Percentiles rank a stretch among this genome's conserved stretches.
phyloP scores from a whole-genome alignment of 169 alveolate genomes.

The Blepharisma undulans region DNA sequence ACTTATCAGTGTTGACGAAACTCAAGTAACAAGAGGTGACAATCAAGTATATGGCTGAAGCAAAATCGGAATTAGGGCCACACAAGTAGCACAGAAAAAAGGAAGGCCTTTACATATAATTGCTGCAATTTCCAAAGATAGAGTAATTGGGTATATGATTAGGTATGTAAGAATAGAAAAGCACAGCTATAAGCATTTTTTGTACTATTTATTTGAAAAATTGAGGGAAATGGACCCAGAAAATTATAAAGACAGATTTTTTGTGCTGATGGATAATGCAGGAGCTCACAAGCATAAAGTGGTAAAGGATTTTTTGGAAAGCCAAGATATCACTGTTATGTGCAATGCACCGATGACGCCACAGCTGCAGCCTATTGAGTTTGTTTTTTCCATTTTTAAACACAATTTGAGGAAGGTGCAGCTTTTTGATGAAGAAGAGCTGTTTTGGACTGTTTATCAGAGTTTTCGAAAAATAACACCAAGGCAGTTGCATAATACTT shows the following conservation, averaged over 20 bases:
- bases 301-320: background rate
- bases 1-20: conserved; percentile 20
- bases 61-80: background rate
- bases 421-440: background rate
- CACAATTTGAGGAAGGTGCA: background rate
- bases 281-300: background rate
- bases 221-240: conserved; percentile 14
- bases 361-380: conserved; percentile 5
- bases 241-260: background rate
- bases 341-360: conserved; percentile 25
- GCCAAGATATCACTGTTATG: background rate
- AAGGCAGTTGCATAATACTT: background rate
- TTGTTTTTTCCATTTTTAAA: conserved; percentile 20
- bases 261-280: background rate
- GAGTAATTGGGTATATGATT: conserved; percentile 7
- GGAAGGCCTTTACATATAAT: background rate
- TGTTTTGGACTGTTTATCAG: background rate
- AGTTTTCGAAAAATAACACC: background rate
- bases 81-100: background rate
- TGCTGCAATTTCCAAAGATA: conserved; percentile 7
- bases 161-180: background rate
- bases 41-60: background rate
- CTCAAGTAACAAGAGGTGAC: background rate
- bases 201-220: background rate
- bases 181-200: background rate